Evolutionary conservation across 2,329 filamentous ascomycete species (phyloP).

Genomic region (Colletotrichum lini): DNA sequence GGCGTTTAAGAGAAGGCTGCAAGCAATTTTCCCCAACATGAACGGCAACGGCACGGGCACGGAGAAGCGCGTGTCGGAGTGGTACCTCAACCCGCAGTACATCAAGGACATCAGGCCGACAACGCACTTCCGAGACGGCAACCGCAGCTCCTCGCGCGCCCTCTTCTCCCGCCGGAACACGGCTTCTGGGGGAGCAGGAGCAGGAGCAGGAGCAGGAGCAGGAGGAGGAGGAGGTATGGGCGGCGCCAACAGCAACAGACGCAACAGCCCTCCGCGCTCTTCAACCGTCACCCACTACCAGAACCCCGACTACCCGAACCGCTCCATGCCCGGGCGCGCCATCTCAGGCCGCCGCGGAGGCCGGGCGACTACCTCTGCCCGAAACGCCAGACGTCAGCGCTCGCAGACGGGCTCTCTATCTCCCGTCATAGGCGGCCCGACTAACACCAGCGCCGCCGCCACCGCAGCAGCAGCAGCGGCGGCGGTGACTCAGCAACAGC

Average conservation of each 20-base stretch:
- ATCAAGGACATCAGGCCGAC: conserved; percentile 85
- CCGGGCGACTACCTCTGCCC: conserved; percentile 47
- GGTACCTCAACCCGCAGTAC: conserved; percentile 82
- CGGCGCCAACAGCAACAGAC: conserved; percentile 30
- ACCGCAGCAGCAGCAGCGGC: not conserved
- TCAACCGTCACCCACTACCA: conserved; percentile 22
- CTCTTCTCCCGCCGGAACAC: conserved; percentile 18
- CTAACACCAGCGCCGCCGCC: not conserved
- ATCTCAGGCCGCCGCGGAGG: conserved; percentile 53
- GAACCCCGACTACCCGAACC: conserved; percentile 45
- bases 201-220: too few relatives aligned
- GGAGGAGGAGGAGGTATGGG: too few relatives aligned
- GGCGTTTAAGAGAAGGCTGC: conserved; percentile 61
- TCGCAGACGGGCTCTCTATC: conserved; percentile 16
- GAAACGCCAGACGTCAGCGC: conserved; percentile 21
- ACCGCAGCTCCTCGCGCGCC: conserved; percentile 23
- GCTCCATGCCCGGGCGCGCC: conserved; percentile 50
- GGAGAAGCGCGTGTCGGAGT: conserved; percentile 76
- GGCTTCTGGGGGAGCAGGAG: conserved; percentile 34
- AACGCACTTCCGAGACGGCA: conserved; percentile 72
- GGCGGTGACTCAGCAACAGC: not conserved
- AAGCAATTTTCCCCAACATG: conserved; percentile 57
- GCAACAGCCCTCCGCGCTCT: conserved; percentile 46
- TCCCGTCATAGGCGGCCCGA: not conserved
- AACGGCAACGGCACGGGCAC: conserved; percentile 49